These are phyloP conservation scores for Fistulinella prunicolor DNA, from an alignment of 768 basidiomycete genomes.

Conservation along the genomic window DNA sequence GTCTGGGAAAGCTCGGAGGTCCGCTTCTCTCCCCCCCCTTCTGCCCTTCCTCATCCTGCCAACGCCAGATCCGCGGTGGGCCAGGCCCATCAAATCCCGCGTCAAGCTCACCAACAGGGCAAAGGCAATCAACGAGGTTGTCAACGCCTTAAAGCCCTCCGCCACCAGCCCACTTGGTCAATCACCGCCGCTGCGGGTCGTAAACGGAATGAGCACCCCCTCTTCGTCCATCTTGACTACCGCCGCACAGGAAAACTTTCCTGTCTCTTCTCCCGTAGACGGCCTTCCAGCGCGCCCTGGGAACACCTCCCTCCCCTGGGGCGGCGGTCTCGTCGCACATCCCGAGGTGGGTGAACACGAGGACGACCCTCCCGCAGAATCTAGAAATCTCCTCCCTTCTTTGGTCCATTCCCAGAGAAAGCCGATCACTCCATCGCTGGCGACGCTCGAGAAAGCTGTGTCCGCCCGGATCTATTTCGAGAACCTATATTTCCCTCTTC, in stretches of 20 bases:
- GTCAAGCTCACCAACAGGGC: conserved; percentile 66
- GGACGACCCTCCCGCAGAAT: conserved; percentile 34
- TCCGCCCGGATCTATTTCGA: conserved; percentile 93
- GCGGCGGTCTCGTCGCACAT: conserved; percentile 58
- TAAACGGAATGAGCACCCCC: conserved; percentile 71
- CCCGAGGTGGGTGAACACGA: conserved; percentile 64
- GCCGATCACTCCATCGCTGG: conserved; percentile 79
- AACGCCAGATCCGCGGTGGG: conserved; percentile 79
- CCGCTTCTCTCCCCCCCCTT: conserved; percentile 27
- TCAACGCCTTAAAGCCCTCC: conserved; percentile 64
- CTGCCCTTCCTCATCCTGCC: conserved; percentile 23
- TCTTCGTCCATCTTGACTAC: conserved; percentile 74
- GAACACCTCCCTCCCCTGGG: conserved; percentile 60
- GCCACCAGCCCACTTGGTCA: conserved; percentile 40
- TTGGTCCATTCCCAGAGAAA: conserved; percentile 42
- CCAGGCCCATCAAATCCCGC: conserved; percentile 79
- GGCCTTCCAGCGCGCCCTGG: conserved; percentile 55
- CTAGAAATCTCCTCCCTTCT: conserved; percentile 28
- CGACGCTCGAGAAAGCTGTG: conserved; percentile 91
- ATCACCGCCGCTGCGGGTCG: conserved; percentile 63
- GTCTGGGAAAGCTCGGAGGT: conserved; percentile 87
- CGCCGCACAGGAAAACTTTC: conserved; percentile 68
- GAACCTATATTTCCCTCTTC: conserved; percentile 81
- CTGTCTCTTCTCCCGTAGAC: conserved; percentile 38
- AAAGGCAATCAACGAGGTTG: conserved; percentile 73